phyloP scores from a whole-genome alignment of 1,284 basidiomycete species.

The Ceratobasidium papillatum region DNA sequence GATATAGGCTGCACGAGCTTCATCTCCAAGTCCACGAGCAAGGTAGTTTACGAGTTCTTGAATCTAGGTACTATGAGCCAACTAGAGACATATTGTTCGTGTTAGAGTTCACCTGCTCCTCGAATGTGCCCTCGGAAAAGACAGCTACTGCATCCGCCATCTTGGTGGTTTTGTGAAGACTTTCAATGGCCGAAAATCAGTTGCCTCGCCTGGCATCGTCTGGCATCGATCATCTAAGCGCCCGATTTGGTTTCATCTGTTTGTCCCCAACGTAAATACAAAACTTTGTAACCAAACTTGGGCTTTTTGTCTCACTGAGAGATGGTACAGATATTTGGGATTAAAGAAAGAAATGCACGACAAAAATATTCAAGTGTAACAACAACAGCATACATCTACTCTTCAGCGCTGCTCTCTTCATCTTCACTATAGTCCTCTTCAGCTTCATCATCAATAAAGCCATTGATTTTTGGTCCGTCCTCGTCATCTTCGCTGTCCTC shows the following conservation, averaged over 20 bases:
- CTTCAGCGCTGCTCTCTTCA: conserved; percentile 48
- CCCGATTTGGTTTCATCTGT: conserved; percentile 22
- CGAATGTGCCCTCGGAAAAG: conserved; percentile 87
- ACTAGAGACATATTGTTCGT: background rate
- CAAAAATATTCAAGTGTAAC: conserved; percentile 27
- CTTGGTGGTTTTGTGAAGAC: conserved; percentile 28
- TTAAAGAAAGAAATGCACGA: background rate
- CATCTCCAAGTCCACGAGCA: conserved; percentile 71
- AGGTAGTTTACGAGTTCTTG: conserved; percentile 83
- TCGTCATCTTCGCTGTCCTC: conserved; percentile 47
- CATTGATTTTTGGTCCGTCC: conserved; percentile 64
- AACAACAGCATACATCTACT: conserved; percentile 38
- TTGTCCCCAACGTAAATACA: conserved; percentile 1
- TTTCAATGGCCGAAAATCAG: conserved; percentile 17
- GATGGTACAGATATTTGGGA: background rate
- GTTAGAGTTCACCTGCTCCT: conserved; percentile 71
- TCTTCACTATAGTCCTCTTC: conserved; percentile 52
- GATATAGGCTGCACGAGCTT: conserved; percentile 69
- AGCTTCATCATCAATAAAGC: conserved; percentile 51
- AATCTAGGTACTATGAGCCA: conserved; percentile 59
- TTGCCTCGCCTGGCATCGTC: conserved; percentile 19
- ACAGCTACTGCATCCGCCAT: conserved; percentile 80
- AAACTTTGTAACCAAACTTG: background rate
- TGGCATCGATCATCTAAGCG: conserved; percentile 34
- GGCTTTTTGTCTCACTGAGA: background rate